Evolutionary conservation across 1,284 basidiomycete genomes (phyloP), one percentile per base, ranked within the genome.

Genomic region (Agroathelia rolfsii): DNA sequence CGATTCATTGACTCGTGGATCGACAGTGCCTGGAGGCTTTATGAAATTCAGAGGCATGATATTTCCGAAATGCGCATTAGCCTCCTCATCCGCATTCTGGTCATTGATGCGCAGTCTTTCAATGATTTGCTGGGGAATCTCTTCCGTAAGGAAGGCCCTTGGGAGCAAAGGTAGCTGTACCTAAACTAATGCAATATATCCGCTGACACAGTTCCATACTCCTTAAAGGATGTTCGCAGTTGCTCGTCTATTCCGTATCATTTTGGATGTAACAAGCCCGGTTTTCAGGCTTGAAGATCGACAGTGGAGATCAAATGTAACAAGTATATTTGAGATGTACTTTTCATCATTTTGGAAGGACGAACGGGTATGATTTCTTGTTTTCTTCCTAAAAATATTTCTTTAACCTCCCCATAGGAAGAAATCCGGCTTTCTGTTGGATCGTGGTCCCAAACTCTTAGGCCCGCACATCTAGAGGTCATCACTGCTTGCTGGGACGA

Each of bases 401-500:
- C 11, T 16, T 13, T 30, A 29, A 21, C 15, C 14, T 17, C 11
- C 17, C 16, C 33, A 7, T 39, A 84, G 80, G 78, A 80, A 56
- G 76, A 81, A 55, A 56, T 81, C 23, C 62, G 78, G 28, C 46
- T 71, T 8, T 58, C 72, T 3, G 67, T 66, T 1, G 66, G 72
- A 38, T 66, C 68, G 2, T 71, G 71, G 54, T 59, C 68, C 2
- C 63, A 68, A 38, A 71, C 69, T 11, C 53, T 84, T 14, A 62
- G 79, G 12, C 69, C 74, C 4, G 61, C 69, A 16, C 79, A 82
- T 52, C 58, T 75, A 29, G 64, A 74, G 15, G 64, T 69, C 8
- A 78, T 84, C 13, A 60, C 75, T 4, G 49, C 55, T 10, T 83
- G 76, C 43, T 84, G 77, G 72, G 65, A 69, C 34, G 75, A 78